These are phyloP conservation scores for Psilocybe sp. DNA, from an alignment of 768 basidiomycete genomes.

Conservation along the genomic window DNA sequence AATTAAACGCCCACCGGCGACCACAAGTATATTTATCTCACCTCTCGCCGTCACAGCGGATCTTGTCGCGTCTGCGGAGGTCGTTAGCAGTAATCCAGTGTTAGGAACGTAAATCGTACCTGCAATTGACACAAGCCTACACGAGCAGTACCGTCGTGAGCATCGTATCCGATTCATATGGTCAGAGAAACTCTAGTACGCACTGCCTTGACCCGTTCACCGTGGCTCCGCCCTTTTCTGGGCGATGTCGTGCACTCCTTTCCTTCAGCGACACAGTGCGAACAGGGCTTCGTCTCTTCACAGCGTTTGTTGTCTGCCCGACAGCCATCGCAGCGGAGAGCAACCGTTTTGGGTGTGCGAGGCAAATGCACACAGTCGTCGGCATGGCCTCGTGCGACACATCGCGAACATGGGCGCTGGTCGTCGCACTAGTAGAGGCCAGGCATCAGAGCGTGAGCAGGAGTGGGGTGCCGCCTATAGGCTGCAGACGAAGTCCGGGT, in stretches of 20 bases:
- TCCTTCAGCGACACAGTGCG: conserved; percentile 43
- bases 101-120: conserved; percentile 28
- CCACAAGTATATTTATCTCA: conserved; percentile 20
- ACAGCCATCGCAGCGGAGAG: conserved; percentile 58
- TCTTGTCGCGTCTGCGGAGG: conserved; percentile 52
- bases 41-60: conserved; percentile 59
- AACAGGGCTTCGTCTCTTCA: conserved; percentile 58
- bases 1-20: conserved; percentile 5
- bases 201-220: conserved; percentile 60
- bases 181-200: conserved; percentile 19
- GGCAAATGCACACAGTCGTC: conserved; percentile 56
- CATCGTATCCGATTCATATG: conserved; percentile 3
- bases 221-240: conserved; percentile 55
- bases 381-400: conserved; percentile 37
- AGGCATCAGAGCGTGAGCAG: conserved; percentile 5
- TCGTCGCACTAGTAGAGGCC: conserved; percentile 49
- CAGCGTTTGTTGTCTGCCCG: conserved; percentile 54
- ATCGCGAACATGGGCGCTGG: conserved; percentile 60
- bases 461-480: neutral
- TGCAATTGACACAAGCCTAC: conserved; percentile 61
- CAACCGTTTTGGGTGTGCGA: conserved; percentile 56
- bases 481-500: neutral
- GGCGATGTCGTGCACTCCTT: conserved; percentile 48
- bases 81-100: neutral
- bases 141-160: neutral